Evolutionary conservation across 805 yeast genomes (phyloP), one percentile per base, ranked within the genome.

Genomic region (Citeromyces matritensis): DNA sequence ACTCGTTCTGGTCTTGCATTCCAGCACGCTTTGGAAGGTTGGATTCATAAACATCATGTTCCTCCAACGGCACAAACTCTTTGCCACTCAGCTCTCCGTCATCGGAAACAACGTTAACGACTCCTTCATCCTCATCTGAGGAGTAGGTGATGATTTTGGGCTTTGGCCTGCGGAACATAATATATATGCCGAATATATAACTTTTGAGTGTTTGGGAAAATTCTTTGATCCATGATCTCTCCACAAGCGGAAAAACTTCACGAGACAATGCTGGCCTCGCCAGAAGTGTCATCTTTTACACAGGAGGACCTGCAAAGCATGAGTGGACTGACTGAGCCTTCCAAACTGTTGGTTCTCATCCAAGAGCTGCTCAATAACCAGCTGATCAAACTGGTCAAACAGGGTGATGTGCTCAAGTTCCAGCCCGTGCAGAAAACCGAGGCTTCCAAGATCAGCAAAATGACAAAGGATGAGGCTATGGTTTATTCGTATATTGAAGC

Each of bases 401-500:
- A 64, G 38, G 77, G 77, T 35, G 78, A 68, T 36, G 79, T 62
- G 37, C 61, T 78, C 37, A 65, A 66, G 46, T 91, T 85, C 55
- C 81, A 79, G 47, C 84, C 86, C 1, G 78, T 83, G 2, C 63
- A 75, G 5, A 54, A 63, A 26, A 58, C 67, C 9, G 95, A 85
- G 39, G 95, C 96, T 7, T 66, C 58, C 17, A 82, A 81, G 45
- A 70, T 83, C 38, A 62, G 75, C 15, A 65, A 73, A 25, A 85
- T 88, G 95, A 49, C 68, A 6, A 68, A 76, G 19, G 98, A 91
- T 44, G 97, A 91, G 54, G 77, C 86, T 15, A 70, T 88, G 69
- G 79, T 88, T 17, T 88, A 88, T 49, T 76, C 91, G 1, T 78
- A 85, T 45, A 88, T 88, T 39, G 94, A 83, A 45, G 93, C 94